Percentiles rank a stretch among this genome's conserved stretches.
Evolutionary conservation across 2,329 filamentous ascomycete genomes (phyloP).

Genomic region (Exophiala spinifera): DNA sequence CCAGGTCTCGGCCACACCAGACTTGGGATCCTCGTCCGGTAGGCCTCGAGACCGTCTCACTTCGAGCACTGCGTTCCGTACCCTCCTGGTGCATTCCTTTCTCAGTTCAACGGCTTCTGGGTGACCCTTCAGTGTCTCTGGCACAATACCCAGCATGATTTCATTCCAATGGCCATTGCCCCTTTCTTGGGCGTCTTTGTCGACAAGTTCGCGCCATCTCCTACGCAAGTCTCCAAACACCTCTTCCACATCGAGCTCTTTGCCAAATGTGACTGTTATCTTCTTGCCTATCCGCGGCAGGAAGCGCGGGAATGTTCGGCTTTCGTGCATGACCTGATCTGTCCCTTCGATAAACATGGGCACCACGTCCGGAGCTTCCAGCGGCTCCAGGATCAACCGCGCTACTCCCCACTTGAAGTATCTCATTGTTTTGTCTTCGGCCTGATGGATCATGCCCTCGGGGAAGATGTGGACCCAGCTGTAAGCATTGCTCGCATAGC

Average conservation of each 20-base stretch:
- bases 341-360: constrained; percentile 94
- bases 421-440: constrained; percentile 65
- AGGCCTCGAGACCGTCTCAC: constrained; percentile 69
- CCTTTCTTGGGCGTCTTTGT: constrained; percentile 20
- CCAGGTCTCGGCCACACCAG: constrained; percentile 79
- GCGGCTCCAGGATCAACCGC: constrained; percentile 82
- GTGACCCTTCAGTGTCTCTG: constrained; percentile 63
- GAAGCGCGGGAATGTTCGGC: constrained; percentile 73
- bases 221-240: constrained; percentile 74
- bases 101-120: constrained; percentile 73
- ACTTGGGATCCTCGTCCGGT: constrained; percentile 75
- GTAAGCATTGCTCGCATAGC: constrained; percentile 65
- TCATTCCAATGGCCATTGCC: constrained; percentile 17
- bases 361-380: constrained; percentile 81
- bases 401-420: constrained; percentile 99
- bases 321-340: constrained; percentile 83
- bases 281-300: constrained; percentile 70
- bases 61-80: constrained; percentile 77
- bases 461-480: constrained; percentile 95
- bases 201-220: constrained; percentile 66
- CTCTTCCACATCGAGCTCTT: constrained; percentile 68
- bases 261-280: constrained; percentile 73
- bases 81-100: constrained; percentile 73
- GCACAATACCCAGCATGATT: constrained; percentile 55
- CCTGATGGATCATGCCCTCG: constrained; percentile 91